These are phyloP conservation scores for Salmacisia buchloeana DNA, from an alignment of 1,284 basidiomycete species.

Conservation along the genomic window DNA sequence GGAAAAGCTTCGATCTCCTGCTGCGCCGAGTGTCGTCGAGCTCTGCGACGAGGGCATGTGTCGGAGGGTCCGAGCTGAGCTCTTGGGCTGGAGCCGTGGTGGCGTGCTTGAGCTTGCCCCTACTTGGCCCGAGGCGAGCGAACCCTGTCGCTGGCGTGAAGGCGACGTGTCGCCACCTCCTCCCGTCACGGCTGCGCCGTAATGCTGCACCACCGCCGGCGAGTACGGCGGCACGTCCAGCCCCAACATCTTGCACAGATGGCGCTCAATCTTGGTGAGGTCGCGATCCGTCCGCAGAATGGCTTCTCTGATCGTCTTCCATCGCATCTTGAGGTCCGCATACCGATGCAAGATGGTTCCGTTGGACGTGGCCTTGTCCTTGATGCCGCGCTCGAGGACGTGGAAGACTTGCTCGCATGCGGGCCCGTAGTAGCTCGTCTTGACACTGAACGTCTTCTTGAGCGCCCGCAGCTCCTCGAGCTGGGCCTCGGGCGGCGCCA, in stretches of 20 bases:
- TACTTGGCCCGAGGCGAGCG: background rate
- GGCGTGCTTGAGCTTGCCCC: background rate
- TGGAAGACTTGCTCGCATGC: constrained; percentile 85
- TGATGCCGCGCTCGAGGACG: constrained; percentile 84
- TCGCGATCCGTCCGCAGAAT: constrained; percentile 72
- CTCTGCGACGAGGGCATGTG: background rate
- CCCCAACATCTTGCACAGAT: background rate
- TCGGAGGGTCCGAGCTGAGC: background rate
- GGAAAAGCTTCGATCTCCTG: background rate
- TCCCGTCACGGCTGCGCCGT: background rate
- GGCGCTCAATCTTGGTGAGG: constrained; percentile 60
- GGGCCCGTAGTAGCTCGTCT: constrained; percentile 73
- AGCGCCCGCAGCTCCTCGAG: constrained; percentile 23
- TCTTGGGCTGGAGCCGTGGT: background rate
- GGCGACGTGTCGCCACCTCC: background rate
- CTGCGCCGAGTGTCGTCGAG: background rate
- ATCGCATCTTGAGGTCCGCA: constrained; percentile 75
- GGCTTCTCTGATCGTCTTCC: constrained; percentile 70
- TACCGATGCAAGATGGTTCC: constrained; percentile 83
- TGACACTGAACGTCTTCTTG: constrained; percentile 31
- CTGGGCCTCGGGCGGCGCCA: background rate
- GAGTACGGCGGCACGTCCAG: background rate
- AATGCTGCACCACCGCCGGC: background rate
- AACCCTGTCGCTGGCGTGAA: background rate
- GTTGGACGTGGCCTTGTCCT: constrained; percentile 84